Base-by-base conservation (phyloP, 495 filamentous ascomycete genomes). In the Xylaria castorea region DNA sequence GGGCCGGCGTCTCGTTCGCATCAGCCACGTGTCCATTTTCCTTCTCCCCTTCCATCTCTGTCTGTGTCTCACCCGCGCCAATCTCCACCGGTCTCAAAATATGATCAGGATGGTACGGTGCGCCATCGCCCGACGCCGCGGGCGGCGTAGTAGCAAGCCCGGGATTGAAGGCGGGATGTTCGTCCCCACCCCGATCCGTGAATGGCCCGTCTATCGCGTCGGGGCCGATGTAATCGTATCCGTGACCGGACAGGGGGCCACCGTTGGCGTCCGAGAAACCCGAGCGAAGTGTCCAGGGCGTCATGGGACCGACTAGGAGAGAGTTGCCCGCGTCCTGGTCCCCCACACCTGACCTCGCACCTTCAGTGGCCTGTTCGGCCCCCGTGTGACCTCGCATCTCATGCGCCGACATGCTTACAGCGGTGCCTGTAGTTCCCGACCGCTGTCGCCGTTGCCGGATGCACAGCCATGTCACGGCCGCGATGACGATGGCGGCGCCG, bases 401-500 rank as follows among this genome's bases (percentile, higher is more conserved):
- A 65, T 51, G 27, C 25, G 71, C 44, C 32, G 71, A 55, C 25
- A 20, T 22, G 22, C 25, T 64, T 32, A n/a, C n/a, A n/a, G 32
- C 58, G 0, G 42, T 44, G 16, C 32, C 44, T 22, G 42, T 68
- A 16, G 55, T 32, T 32, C 42, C 22, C 20, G 63, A 67, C 73
- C 68, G 71, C 55, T 75, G 75, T n/a, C 80, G 78, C 42, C 61
- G 61, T 44, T 74, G 75, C 30, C 73, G 75, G 60, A 85, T 55
- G 51, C 78, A 83, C 53, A 77, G 75, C 83, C 83, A 84, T 0
- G 79, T 81, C 12, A 78, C 66, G 4, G 66, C 71, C 5, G 80
- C 81, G 68, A 85, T 81, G 14, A 84, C 22, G 34, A 82, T 50
- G n/a, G 79, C 70, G 6, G 77, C 79, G 7, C 80, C 83, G 36